Base-by-base conservation (phyloP, 352 stramenopile genomes). In the Elongisporangium prolatum region DNA sequence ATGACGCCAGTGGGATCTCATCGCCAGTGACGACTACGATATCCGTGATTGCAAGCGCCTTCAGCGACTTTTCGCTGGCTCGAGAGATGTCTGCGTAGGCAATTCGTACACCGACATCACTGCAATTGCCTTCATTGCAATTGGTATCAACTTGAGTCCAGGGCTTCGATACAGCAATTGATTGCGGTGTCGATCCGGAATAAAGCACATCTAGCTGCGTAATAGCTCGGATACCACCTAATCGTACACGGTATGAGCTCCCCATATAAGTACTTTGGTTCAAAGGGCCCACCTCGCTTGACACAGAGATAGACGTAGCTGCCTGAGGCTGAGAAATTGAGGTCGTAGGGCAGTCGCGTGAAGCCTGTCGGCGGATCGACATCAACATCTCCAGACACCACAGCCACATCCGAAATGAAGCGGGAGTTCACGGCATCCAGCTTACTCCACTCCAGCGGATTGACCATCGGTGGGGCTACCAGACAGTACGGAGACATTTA, bases 301-400 rank as follows among this genome's bases (percentile, higher is more conserved):
- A 89, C 59, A 61, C 83, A 94, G 25, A 94, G 52, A 59, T 86
- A 90, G 40, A 84, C 67, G 60, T 89, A 89, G 52, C 84, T 70
- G 0, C 85, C 85, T 4, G 80, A 81, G 0, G 70, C 74, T 2
- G 69, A 79, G 60, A 77, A 77, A 47, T 93, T 91, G 17, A 93
- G 62, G 54, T 89, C 80, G 3, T 65, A 61, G 17, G 69, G 61
- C 8, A 94, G 40, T 50, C 84, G 84, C 2, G 65, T 66, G 50
- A 79, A 94, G 8, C 83, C 84, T 24, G 61, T 21, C 10, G 85
- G 80, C 3, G 75, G 53, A 47, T 69, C 54, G 3, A 84, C 68
- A 48, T 93, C 69, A 8, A 77, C 49, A 11, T 84, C 76, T 0
- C 85, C 85, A 22, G 72, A 65, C n/a, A 93, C 59, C 18, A 91